phyloP scores from a whole-genome alignment of 768 basidiomycete species.

The Naganishia kalamii region DNA sequence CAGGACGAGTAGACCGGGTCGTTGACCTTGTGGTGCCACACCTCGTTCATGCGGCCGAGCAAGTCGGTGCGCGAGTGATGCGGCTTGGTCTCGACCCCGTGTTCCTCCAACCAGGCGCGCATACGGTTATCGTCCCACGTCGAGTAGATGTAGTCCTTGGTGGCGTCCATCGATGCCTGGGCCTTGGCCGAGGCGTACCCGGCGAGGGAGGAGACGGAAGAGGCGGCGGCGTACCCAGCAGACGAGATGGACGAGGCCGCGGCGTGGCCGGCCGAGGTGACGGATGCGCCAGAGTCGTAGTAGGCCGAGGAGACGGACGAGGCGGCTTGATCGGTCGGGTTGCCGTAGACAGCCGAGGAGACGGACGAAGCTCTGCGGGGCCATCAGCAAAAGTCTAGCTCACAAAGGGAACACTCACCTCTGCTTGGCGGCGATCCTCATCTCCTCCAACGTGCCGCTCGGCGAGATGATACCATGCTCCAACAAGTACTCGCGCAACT shows the following conservation, averaged over 20 bases:
- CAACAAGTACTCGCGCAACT: slow-evolving; percentile 72
- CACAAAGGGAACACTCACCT: slow-evolving; percentile 43
- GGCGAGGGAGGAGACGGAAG: slow-evolving; percentile 34
- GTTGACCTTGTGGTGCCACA: slow-evolving; percentile 57
- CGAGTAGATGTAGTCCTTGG: slow-evolving; percentile 81
- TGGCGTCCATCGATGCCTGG: slow-evolving; percentile 54
- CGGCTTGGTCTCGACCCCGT: slow-evolving; percentile 60
- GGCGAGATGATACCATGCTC: slow-evolving; percentile 82
- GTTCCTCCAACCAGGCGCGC: slow-evolving; percentile 61
- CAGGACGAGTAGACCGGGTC: slow-evolving; percentile 74
- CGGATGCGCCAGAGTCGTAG: slow-evolving; percentile 24
- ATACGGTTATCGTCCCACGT: slow-evolving; percentile 79
- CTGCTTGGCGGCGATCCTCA: slow-evolving; percentile 68
- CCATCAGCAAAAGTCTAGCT: neutral
- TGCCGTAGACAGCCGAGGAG: slow-evolving; percentile 53
- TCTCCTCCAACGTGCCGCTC: slow-evolving; percentile 67
- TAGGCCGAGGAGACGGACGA: slow-evolving; percentile 36
- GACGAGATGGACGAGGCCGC: slow-evolving; percentile 30
- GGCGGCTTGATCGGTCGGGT: slow-evolving; percentile 48
- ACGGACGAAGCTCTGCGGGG: slow-evolving; percentile 53
- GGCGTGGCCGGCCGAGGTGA: slow-evolving; percentile 36
- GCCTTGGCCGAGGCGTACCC: slow-evolving; percentile 44
- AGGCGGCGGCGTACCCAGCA: slow-evolving; percentile 31
- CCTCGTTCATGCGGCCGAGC: slow-evolving; percentile 60
- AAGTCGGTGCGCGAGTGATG: slow-evolving; percentile 64